phyloP scores from a whole-genome alignment of 441 rosid species.

The Geranium incanum region DNA sequence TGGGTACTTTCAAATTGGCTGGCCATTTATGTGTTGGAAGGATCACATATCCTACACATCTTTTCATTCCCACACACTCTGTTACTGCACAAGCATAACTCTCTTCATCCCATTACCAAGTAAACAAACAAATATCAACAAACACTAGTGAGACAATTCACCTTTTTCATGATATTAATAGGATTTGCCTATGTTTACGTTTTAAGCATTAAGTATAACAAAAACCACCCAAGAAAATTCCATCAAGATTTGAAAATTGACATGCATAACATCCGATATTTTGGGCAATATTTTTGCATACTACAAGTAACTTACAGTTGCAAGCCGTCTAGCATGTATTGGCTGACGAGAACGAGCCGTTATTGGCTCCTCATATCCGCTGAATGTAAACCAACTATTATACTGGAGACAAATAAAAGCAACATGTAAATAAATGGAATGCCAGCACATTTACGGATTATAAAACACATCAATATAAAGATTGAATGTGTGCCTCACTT shows the following conservation, averaged over 20 bases:
- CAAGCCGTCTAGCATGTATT: constrained; percentile 79
- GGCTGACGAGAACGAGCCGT: constrained; percentile 61
- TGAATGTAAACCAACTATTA: constrained; percentile 92
- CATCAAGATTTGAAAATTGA: neutral
- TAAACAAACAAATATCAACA: neutral
- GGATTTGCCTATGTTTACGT: neutral
- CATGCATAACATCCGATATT: neutral
- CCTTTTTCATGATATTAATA: neutral
- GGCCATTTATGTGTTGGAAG: neutral
- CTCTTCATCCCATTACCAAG: constrained; percentile 1
- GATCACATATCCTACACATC: neutral
- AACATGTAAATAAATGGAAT: constrained; percentile 22
- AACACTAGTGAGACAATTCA: neutral
- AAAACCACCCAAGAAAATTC: neutral
- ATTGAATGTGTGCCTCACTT: constrained; percentile 42
- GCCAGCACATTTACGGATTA: constrained; percentile 3
- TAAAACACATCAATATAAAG: neutral
- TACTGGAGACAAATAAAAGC: constrained; percentile 46
- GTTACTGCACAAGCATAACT: neutral
- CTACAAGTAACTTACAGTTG: constrained; percentile 46
- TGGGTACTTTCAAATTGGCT: neutral
- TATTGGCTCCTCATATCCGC: constrained; percentile 79
- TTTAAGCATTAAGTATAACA: neutral
- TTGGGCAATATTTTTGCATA: neutral
- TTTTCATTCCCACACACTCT: neutral